Percentiles rank a stretch among this genome's conserved stretches.
phyloP scores from a whole-genome alignment of 768 basidiomycete species.

The Rhizopogon roseolus region DNA sequence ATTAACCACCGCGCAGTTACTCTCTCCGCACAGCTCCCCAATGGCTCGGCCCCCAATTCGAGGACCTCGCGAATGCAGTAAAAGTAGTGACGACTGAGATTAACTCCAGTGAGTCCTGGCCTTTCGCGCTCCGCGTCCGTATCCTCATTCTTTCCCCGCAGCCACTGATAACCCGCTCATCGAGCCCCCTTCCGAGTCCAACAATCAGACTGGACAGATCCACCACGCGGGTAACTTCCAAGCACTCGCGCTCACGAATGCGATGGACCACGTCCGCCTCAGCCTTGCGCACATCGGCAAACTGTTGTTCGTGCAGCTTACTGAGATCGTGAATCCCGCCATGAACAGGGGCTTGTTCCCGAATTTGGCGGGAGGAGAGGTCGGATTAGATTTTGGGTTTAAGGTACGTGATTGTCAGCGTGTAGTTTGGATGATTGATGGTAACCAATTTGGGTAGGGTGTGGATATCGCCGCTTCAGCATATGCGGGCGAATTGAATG shows the following conservation, averaged over 20 bases:
- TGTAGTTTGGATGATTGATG: background rate
- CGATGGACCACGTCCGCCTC: slow-evolving; percentile 84
- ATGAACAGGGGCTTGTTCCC: slow-evolving; percentile 80
- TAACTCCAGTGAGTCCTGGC: slow-evolving; percentile 63
- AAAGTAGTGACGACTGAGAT: slow-evolving; percentile 67
- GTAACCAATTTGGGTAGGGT: slow-evolving; percentile 31
- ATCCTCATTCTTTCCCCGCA: slow-evolving; percentile 19
- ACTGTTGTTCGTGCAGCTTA: slow-evolving; percentile 60
- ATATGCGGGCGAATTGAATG: slow-evolving; percentile 78
- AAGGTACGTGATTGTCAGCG: slow-evolving; percentile 31
- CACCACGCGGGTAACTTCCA: slow-evolving; percentile 91
- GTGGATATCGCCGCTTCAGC: slow-evolving; percentile 82
- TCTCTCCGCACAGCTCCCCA: slow-evolving; percentile 70
- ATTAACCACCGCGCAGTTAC: slow-evolving; percentile 15
- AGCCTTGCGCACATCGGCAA: slow-evolving; percentile 68
- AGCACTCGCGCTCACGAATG: slow-evolving; percentile 78
- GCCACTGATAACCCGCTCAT: slow-evolving; percentile 88
- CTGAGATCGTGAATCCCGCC: slow-evolving; percentile 50
- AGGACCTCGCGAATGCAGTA: slow-evolving; percentile 66
- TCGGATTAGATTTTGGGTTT: slow-evolving; percentile 75
- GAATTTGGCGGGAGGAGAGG: slow-evolving; percentile 73
- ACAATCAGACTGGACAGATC: slow-evolving; percentile 36
- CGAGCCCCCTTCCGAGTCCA: slow-evolving; percentile 66
- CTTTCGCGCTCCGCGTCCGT: background rate
- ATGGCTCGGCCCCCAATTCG: slow-evolving; percentile 82